These are phyloP conservation scores for Solanum raphanifolium DNA, from an alignment of 257 asterid genomes.

Conservation along the genomic window DNA sequence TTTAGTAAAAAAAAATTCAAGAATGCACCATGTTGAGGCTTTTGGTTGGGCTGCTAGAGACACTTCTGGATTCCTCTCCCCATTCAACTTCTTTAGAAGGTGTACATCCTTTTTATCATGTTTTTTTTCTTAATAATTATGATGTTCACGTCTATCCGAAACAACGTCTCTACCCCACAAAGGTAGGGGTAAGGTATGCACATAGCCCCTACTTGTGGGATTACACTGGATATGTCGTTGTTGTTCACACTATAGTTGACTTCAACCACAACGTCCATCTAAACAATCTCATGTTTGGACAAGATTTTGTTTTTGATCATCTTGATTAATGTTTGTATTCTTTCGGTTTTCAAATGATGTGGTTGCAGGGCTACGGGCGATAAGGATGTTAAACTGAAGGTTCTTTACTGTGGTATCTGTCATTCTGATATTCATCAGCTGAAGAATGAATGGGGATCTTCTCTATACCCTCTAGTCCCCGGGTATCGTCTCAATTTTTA, in stretches of 20 bases:
- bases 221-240: neutral
- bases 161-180: neutral
- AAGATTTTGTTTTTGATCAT: neutral
- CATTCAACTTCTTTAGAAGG: conserved; percentile 37
- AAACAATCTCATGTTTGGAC: neutral
- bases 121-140: neutral
- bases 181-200: neutral
- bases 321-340: neutral
- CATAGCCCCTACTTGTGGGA: neutral
- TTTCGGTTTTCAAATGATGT: neutral
- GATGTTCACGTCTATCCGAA: neutral
- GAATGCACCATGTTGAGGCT: conserved; percentile 5
- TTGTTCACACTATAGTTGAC: neutral
- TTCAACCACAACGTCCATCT: neutral
- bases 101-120: neutral
- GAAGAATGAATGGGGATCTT: conserved; percentile 25
- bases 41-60: conserved; percentile 47
- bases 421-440: conserved; percentile 36
- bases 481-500: conserved; percentile 15
- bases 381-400: conserved; percentile 18
- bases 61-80: conserved; percentile 29
- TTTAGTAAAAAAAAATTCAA: neutral
- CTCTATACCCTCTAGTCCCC: conserved; percentile 30
- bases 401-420: conserved; percentile 42
- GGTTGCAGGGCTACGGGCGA: conserved; percentile 16